A percentile compares a stretch with the other conserved stretches of the same genome.
phyloP scores from a whole-genome alignment of 345 rosid species.

The Pseudoturritis turrita region DNA sequence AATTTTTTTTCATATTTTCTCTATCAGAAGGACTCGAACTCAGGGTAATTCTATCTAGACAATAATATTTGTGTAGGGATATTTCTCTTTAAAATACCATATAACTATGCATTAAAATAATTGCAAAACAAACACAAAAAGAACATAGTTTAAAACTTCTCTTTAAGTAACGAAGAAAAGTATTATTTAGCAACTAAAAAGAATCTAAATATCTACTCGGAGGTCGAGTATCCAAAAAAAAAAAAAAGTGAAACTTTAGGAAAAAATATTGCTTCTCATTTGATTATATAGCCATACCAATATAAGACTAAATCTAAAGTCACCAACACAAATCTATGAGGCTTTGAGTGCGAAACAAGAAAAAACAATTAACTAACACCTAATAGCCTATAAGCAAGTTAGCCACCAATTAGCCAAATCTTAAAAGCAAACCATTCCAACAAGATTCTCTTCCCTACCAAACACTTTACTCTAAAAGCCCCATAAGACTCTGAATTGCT shows the following conservation, averaged over 20 bases:
- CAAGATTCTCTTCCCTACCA: constrained; percentile 3
- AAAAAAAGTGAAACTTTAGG: neutral
- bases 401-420: neutral
- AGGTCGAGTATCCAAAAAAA: neutral
- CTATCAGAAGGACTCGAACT: too few relatives aligned
- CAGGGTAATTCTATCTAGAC: too few relatives aligned
- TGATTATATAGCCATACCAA: neutral
- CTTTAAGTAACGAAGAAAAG: neutral
- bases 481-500: neutral
- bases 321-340: neutral
- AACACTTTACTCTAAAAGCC: neutral
- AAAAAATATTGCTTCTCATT: neutral
- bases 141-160: too few relatives aligned
- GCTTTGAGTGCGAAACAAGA: neutral
- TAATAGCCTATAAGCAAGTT: neutral
- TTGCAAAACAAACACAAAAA: too few relatives aligned
- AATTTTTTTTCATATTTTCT: too few relatives aligned
- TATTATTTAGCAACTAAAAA: neutral
- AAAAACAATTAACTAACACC: neutral
- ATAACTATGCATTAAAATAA: too few relatives aligned
- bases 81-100: too few relatives aligned
- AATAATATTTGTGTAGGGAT: too few relatives aligned
- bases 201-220: neutral
- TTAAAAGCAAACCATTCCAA: neutral
- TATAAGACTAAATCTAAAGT: too few relatives aligned